Conservation (phyloP, 768 basidiomycete genomes). For the Termitomyces bulborhizus region DNA sequence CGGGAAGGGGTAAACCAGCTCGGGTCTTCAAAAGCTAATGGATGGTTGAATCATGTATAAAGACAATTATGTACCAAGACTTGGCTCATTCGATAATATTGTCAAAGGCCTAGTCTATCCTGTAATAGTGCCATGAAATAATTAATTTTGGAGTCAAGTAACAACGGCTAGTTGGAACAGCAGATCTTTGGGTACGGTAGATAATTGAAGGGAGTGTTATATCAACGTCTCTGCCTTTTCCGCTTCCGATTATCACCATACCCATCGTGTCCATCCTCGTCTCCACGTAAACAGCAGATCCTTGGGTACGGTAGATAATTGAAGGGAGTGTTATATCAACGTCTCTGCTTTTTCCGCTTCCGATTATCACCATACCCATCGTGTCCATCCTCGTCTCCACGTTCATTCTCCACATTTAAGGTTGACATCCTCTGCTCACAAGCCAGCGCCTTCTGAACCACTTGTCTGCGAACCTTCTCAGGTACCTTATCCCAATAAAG, state of each 20-base stretch:
- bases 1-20: too few relatives aligned
- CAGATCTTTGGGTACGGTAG: too few relatives aligned
- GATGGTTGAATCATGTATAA: background rate
- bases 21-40: too few relatives aligned
- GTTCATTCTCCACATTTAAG: background rate
- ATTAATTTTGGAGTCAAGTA: too few relatives aligned
- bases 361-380: background rate
- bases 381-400: background rate
- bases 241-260: conserved; percentile 2
- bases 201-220: background rate
- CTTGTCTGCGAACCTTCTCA: conserved; percentile 58
- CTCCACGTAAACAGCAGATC: background rate
- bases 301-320: background rate
- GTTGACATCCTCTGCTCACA: background rate
- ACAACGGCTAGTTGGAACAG: too few relatives aligned
- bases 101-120: background rate
- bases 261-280: background rate
- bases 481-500: conserved; percentile 81
- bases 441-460: conserved; percentile 24
- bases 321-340: background rate
- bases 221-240: conserved; percentile 9
- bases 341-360: conserved; percentile 9
- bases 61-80: background rate
- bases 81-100: too few relatives aligned
- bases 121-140: background rate